These are phyloP conservation scores for Saccharomycopsis sp. DNA, from an alignment of 805 yeast species.

Conservation along the genomic window DNA sequence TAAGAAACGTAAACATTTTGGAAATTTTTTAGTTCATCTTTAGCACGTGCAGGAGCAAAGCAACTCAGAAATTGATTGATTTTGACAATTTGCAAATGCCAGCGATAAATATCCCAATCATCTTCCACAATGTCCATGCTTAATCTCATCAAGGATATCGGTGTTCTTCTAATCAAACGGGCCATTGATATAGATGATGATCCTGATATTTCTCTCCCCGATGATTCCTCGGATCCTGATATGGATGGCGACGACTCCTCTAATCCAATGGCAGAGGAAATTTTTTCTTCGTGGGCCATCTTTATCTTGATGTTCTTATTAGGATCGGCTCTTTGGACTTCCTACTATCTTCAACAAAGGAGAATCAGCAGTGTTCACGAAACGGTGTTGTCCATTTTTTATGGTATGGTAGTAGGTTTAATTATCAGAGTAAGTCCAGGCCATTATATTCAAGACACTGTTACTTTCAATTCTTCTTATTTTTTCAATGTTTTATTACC, in stretches of 20 bases:
- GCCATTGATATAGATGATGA: conserved; percentile 19
- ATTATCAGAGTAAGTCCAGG: conserved; percentile 90
- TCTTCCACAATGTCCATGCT: conserved; percentile 5
- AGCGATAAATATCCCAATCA: too few relatives aligned
- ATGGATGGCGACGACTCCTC: conserved; percentile 48
- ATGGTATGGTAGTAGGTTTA: conserved; percentile 93
- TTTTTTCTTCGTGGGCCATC: conserved; percentile 95
- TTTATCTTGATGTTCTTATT: conserved; percentile 74
- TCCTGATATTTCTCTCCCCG: conserved; percentile 28
- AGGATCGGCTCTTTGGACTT: conserved; percentile 88
- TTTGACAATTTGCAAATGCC: too few relatives aligned
- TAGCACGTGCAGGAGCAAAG: too few relatives aligned
- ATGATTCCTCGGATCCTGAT: conserved; percentile 29
- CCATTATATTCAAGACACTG: conserved; percentile 93
- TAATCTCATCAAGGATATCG: conserved; percentile 2
- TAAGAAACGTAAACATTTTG: too few relatives aligned
- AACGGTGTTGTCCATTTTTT: conserved; percentile 89
- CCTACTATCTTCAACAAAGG: conserved; percentile 83
- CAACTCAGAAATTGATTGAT: too few relatives aligned
- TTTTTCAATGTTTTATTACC: conserved; percentile 91
- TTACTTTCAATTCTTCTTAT: conserved; percentile 87
- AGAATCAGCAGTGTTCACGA: conserved; percentile 95
- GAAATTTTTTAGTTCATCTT: too few relatives aligned
- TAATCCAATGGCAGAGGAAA: conserved; percentile 88
- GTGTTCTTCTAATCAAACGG: conserved; percentile 3